These are phyloP conservation scores for Trichoderma lentiforme DNA, from an alignment of 2,329 filamentous ascomycete species.

Conservation along the genomic window DNA sequence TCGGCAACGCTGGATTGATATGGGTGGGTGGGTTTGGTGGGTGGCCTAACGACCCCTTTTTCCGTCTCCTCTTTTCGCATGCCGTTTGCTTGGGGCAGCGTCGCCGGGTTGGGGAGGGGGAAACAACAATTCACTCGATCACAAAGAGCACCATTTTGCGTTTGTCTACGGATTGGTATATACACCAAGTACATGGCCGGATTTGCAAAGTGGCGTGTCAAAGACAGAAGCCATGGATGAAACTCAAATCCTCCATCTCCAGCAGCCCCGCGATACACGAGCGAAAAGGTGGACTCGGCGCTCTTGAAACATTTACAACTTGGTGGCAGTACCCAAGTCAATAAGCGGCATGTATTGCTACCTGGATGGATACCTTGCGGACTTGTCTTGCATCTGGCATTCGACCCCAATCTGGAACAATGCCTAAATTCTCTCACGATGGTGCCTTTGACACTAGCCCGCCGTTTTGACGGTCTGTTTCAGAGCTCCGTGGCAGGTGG, in stretches of 20 bases:
- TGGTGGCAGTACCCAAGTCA: background rate
- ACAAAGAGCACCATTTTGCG: background rate
- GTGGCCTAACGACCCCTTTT: conserved; percentile 13
- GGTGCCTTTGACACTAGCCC: conserved; percentile 1
- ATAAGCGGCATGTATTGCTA: conserved; percentile 14
- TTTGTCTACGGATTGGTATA: background rate
- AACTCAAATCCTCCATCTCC: background rate
- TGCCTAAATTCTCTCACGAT: conserved; percentile 16
- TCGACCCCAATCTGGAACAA: conserved; percentile 18
- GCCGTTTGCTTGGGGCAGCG: conserved; percentile 1
- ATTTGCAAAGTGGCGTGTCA: background rate
- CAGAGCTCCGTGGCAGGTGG: background rate
- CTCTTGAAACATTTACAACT: background rate
- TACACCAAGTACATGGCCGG: background rate
- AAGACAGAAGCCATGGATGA: background rate
- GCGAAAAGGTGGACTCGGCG: background rate
- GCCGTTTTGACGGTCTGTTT: conserved; percentile 15
- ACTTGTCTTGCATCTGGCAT: conserved; percentile 11
- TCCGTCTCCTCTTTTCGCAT: conserved; percentile 17
- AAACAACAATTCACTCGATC: background rate
- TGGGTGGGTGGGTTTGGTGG: conserved; percentile 9
- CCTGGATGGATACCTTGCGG: background rate
- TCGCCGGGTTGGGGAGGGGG: background rate
- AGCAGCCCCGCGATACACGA: background rate
- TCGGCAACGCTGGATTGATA: conserved; percentile 12